A percentile compares a stretch with the other conserved stretches of the same genome.
These are phyloP conservation scores for Dicorynia guianensis DNA, from an alignment of 306 rosid species.

Conservation along the genomic window DNA sequence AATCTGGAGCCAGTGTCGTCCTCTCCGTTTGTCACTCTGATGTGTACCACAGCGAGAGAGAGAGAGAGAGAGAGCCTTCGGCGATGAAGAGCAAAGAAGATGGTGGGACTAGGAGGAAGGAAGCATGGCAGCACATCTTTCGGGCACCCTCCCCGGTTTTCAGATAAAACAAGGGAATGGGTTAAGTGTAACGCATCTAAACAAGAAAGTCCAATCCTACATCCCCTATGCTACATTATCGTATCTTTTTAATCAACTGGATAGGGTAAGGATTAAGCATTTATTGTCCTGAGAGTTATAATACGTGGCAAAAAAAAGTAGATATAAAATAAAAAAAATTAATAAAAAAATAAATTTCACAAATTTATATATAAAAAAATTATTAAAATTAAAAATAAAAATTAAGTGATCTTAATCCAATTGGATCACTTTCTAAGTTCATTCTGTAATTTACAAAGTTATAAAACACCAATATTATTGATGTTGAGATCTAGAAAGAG, in stretches of 20 bases:
- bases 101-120: not conserved
- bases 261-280: no score
- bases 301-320: no score
- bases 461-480: no score
- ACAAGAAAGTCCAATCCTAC: conserved; percentile 12
- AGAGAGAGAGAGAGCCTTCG: not conserved
- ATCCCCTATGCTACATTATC: not conserved
- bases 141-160: conserved; percentile 35
- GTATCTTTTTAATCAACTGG: not conserved
- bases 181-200: conserved; percentile 9
- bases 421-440: no score
- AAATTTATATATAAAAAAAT: no score
- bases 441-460: no score
- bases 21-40: conserved; percentile 77
- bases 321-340: no score
- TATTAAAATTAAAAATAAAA: no score
- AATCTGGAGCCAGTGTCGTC: conserved; percentile 80
- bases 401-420: no score
- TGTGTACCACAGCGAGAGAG: conserved; percentile 26
- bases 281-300: no score
- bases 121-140: conserved; percentile 44
- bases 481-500: no score
- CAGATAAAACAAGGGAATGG: conserved; percentile 28
- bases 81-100: not conserved
- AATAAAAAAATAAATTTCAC: no score